Evolutionary conservation across 306 rosid species (phyloP), one percentile per base, ranked within the genome.

Genomic region (Cercis canadensis): DNA sequence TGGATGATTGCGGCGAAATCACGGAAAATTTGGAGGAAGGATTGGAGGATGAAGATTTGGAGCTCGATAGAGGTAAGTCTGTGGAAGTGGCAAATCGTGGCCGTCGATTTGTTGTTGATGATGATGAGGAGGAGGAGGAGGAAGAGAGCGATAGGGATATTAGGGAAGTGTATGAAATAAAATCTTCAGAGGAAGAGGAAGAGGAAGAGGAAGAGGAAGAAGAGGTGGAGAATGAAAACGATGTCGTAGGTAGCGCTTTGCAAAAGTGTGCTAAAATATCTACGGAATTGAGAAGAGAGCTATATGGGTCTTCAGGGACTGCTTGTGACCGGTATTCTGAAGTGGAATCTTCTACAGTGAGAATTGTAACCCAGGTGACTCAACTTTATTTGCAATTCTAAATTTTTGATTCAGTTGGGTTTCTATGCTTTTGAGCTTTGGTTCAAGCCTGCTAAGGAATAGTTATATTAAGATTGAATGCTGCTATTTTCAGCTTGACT

Each of bases 181-280:
- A 46, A 75, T 86, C 88, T 9, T 69, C 76, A 52, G 88, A 73
- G 14, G 96, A 71, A 7, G 90, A 80, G 31, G 88, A 86, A 14
- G 84, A 37, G 12, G 85, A n/a, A n/a, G n/a, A n/a, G n/a, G n/a
- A 59, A 4, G 68, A 15, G 2, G 69, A 47, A 0, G 81, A 54
- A 11, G 80, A 58, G 12, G 86, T 37, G 0, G 76, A 50, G 34
- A 80, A 75, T 2, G 96, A 75, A 8, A 81, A 57, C 7, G 97
- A 89, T 41, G 88, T 94, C 41, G 97, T 94, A 8, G 92, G 88
- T 75, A 89, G 75, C 86, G 97, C 98, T 81, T 74, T 94, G 83
- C 94, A 84, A 32, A 94, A 94, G 78, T 90, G 97, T 60, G 87
- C 90, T 0, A 91, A 76, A 65, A 89, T 94, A 73, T 87, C 97